Evolutionary conservation across 2,329 filamentous ascomycete genomes (phyloP).

Genomic region (Ophiostoma perfectum): DNA sequence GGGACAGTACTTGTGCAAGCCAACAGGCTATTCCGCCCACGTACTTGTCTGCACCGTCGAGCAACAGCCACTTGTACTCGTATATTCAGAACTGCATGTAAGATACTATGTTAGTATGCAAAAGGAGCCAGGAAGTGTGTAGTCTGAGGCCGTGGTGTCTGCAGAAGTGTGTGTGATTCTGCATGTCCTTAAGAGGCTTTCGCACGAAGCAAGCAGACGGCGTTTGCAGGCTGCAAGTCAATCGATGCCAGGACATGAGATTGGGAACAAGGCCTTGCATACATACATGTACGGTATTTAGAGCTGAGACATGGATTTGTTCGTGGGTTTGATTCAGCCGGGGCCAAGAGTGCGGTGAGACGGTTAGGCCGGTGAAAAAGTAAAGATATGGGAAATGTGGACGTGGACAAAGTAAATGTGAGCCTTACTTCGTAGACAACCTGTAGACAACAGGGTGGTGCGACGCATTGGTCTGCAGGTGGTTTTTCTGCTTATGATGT

Average conservation of each 20-base stretch:
- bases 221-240: neutral
- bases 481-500: neutral
- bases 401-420: no score
- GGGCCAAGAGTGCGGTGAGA: neutral
- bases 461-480: neutral
- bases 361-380: neutral
- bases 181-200: neutral
- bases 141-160: neutral
- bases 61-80: no score
- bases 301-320: neutral
- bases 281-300: neutral
- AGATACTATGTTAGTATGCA: no score
- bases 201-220: neutral
- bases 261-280: neutral
- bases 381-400: neutral
- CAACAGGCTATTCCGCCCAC: neutral
- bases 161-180: neutral
- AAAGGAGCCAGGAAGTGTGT: neutral
- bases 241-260: neutral
- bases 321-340: neutral
- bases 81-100: neutral
- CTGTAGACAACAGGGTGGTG: neutral
- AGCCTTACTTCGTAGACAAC: no score
- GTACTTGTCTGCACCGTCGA: neutral
- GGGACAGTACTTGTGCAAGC: neutral